Evolutionary conservation across 2,329 filamentous ascomycete species (phyloP).

Genomic region (Lojkania enalia): DNA sequence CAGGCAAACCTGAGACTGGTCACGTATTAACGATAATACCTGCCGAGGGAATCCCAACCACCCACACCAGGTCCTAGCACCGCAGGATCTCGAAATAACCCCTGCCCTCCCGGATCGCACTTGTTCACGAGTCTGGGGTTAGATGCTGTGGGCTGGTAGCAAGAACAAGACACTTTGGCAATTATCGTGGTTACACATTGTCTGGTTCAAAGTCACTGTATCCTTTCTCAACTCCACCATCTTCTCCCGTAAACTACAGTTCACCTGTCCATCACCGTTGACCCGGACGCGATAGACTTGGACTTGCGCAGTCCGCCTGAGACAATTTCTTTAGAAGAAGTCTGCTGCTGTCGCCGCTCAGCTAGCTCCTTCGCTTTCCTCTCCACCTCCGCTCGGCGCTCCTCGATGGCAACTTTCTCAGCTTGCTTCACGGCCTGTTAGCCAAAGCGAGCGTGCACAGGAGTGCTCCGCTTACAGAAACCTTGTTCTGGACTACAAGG

Average conservation of each 20-base stretch:
- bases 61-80: background rate
- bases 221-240: background rate
- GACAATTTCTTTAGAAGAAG: background rate
- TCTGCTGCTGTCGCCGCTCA: background rate
- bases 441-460: background rate
- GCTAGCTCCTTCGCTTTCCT: background rate
- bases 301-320: background rate
- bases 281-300: background rate
- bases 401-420: background rate
- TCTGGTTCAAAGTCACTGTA: background rate
- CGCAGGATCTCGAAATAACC: background rate
- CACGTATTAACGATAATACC: background rate
- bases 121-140: background rate
- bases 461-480: background rate
- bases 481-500: constrained; percentile 1
- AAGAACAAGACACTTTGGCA: background rate
- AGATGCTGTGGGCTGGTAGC: too few species aligned
- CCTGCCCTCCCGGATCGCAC: background rate
- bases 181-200: too few species aligned
- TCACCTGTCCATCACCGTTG: background rate
- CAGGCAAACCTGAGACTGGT: background rate
- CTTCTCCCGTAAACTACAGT: background rate
- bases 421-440: background rate
- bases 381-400: constrained; percentile 1
- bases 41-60: background rate